Evolutionary conservation across 805 yeast genomes (phyloP).

Genomic region (Ogataea thermomethanolica): DNA sequence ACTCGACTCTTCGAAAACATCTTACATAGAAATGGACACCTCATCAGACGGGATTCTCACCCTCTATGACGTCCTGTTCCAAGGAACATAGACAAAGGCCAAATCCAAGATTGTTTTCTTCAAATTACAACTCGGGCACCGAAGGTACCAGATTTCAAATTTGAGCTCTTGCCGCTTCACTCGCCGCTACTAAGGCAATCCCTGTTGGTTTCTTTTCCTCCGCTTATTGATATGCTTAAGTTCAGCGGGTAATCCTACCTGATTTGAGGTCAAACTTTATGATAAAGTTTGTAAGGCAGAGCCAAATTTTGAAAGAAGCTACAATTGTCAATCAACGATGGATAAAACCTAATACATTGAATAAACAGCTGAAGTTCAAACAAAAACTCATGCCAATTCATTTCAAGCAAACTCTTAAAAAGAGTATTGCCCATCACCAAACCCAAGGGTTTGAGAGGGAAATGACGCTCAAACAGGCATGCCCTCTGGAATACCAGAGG

Average conservation of each 20-base stretch:
- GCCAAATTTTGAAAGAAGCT: slow-evolving; percentile 2
- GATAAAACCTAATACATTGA: slow-evolving; percentile 7
- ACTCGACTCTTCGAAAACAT: too few relatives aligned
- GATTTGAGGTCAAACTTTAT: slow-evolving; percentile 7
- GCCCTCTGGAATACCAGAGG: slow-evolving; percentile 9
- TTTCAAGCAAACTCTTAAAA: slow-evolving; percentile 3
- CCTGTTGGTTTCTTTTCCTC: slow-evolving; percentile 8
- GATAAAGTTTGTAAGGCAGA: slow-evolving; percentile 6
- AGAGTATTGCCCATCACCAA: slow-evolving; percentile 4
- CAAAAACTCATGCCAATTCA: slow-evolving; percentile 6
- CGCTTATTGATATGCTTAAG: slow-evolving; percentile 8
- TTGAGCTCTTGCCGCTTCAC: slow-evolving; percentile 8
- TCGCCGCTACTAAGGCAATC: slow-evolving; percentile 9
- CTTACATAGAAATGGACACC: too few relatives aligned
- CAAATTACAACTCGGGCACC: slow-evolving; percentile 7
- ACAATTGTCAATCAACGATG: slow-evolving; percentile 3
- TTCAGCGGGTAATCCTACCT: slow-evolving; percentile 8
- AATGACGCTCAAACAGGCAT: slow-evolving; percentile 8
- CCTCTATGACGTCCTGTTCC: slow-evolving; percentile 8
- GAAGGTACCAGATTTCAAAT: slow-evolving; percentile 7
- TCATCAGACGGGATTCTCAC: too few relatives aligned
- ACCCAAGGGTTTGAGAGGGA: slow-evolving; percentile 7
- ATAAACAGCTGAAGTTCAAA: slow-evolving; percentile 3
- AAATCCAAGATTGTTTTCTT: slow-evolving; percentile 5
- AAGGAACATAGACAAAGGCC: slow-evolving; percentile 8